Evolutionary conservation across 176 grass and related monocot genomes (phyloP).

Genomic region (Olyra latifolia): DNA sequence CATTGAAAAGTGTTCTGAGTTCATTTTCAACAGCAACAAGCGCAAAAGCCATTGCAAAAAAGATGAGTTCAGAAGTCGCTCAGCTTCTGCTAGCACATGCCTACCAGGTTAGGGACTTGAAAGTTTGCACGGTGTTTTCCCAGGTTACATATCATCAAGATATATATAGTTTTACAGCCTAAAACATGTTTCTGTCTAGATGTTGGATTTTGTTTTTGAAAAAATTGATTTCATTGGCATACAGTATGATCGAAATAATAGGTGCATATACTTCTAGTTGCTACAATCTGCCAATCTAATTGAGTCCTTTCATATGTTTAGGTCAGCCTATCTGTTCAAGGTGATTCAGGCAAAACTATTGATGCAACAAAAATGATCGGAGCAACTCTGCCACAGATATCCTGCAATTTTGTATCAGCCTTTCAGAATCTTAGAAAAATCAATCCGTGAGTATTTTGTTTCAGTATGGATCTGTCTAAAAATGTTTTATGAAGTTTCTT

Average conservation of each 20-base stretch:
- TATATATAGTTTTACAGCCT: not conserved
- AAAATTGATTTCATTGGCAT: not conserved
- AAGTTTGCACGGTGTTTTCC: constrained; percentile 1
- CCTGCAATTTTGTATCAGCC: constrained; percentile 64
- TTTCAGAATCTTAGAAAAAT: constrained; percentile 59
- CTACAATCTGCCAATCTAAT: constrained; percentile 11
- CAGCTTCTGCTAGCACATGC: constrained; percentile 81
- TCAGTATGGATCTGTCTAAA: not conserved
- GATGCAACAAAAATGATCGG: constrained; percentile 57
- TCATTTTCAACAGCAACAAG: constrained; percentile 54
- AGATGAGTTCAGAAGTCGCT: constrained; percentile 56
- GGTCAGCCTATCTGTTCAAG: constrained; percentile 54
- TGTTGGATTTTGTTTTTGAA: not conserved
- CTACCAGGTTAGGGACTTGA: constrained; percentile 62
- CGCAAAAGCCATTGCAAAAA: constrained; percentile 69
- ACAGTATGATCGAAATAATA: constrained; percentile 11
- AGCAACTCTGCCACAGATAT: constrained; percentile 56
- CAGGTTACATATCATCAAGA: constrained; percentile 3
- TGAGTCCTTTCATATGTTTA: constrained; percentile 34
- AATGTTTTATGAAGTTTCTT: not conserved
- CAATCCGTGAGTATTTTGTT: constrained; percentile 49
- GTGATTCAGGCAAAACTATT: constrained; percentile 34
- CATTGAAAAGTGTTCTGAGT: constrained; percentile 58
- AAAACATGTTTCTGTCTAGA: not conserved
- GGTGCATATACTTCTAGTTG: not conserved